Evolutionary conservation across 108 stramenopile genomes (phyloP).

Genomic region (Skeletonema tropicum): DNA sequence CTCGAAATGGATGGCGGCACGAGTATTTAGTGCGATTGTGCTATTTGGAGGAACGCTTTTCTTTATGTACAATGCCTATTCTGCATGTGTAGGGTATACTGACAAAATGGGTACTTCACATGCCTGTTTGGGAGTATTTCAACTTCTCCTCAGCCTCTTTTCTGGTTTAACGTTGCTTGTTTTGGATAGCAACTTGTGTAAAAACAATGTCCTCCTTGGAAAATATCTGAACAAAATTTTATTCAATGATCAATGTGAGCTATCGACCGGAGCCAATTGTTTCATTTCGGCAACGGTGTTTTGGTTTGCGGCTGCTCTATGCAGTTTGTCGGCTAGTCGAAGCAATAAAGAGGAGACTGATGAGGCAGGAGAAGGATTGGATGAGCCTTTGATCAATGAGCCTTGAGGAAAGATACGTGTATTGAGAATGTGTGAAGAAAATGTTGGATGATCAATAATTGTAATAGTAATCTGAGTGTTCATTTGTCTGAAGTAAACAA

Average conservation of each 20-base stretch:
- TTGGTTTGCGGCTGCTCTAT: slow-evolving; percentile 26
- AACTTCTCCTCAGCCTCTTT: neutral
- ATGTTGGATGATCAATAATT: no score
- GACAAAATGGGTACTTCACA: neutral
- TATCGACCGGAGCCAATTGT: slow-evolving; percentile 16
- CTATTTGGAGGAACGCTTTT: neutral
- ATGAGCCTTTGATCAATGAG: neutral
- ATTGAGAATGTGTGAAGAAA: no score
- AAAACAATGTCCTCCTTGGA: slow-evolving; percentile 2
- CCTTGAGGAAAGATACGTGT: no score
- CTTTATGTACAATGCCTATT: neutral
- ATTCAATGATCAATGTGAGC: slow-evolving; percentile 16
- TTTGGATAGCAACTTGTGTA: slow-evolving; percentile 21
- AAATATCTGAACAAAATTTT: neutral
- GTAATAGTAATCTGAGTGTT: no score
- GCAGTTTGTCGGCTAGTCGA: slow-evolving; percentile 1
- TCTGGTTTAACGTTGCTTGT: slow-evolving; percentile 15
- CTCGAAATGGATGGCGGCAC: slow-evolving; percentile 26
- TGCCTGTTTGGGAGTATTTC: neutral
- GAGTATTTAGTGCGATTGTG: slow-evolving; percentile 2
- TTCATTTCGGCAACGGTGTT: slow-evolving; percentile 32
- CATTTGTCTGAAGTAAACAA: no score
- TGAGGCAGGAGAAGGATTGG: neutral
- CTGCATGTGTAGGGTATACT: neutral
- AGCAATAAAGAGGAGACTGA: neutral